Percentiles rank a stretch among this genome's conserved stretches.
Evolutionary conservation across 2,329 filamentous ascomycete species (phyloP).

Genomic region (Ophiocordyceps unilateralis): DNA sequence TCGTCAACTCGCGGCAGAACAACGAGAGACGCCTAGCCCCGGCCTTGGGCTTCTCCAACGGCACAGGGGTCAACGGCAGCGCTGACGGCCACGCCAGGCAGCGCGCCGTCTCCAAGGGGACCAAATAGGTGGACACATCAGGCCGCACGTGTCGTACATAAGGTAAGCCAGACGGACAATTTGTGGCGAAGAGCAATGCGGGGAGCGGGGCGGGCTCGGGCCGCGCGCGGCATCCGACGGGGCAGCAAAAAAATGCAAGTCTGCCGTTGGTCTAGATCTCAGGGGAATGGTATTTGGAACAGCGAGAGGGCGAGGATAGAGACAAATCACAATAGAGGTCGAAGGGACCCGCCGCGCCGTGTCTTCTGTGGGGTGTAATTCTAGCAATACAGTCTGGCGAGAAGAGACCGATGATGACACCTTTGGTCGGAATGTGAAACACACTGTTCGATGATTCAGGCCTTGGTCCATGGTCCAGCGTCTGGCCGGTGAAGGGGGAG

Average conservation of each 20-base stretch:
- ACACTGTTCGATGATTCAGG: neutral
- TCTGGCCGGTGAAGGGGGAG: no score
- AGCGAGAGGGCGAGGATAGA: neutral
- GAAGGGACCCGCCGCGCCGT: neutral
- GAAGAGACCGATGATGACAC: neutral
- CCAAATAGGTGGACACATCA: constrained; percentile 9
- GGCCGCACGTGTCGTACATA: no score
- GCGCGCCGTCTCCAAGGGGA: constrained; percentile 15
- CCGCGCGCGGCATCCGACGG: neutral
- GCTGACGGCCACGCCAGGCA: constrained; percentile 7
- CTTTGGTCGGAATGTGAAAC: neutral
- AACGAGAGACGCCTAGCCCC: constrained; percentile 25
- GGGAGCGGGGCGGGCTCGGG: neutral
- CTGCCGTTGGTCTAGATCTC: neutral
- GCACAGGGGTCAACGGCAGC: constrained; percentile 15
- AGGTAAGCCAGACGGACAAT: no score
- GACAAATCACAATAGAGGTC: neutral
- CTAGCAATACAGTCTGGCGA: neutral
- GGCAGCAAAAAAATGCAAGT: neutral
- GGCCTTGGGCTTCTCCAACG: constrained; percentile 21
- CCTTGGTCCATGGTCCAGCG: neutral
- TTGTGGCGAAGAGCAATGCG: neutral
- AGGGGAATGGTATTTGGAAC: neutral
- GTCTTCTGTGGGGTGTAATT: neutral
- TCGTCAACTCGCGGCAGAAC: constrained; percentile 69